Conservation (phyloP, 2,329 filamentous ascomycete genomes). For the Aureobasidium subglaciale region DNA sequence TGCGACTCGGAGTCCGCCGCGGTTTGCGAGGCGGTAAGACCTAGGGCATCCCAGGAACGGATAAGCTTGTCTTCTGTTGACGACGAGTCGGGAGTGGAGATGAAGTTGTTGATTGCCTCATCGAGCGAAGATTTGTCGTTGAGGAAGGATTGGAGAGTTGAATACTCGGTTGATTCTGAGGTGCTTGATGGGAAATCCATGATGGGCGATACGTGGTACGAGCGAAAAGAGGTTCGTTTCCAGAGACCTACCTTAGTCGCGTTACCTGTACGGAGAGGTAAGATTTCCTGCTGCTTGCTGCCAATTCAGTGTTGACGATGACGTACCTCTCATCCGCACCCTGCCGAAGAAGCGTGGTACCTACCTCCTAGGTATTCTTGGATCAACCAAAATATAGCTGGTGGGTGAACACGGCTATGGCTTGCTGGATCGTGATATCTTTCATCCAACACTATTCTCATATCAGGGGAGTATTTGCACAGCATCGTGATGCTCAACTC, state of each 20-base stretch:
- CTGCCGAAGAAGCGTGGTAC: not conserved
- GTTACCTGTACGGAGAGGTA: not conserved
- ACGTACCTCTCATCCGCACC: not conserved
- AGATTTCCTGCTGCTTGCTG: not conserved
- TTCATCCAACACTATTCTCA: too few relatives aligned
- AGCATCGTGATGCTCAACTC: too few relatives aligned
- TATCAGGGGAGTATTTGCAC: too few relatives aligned
- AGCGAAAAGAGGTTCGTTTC: not conserved
- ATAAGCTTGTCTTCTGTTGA: slow-evolving; percentile 10
- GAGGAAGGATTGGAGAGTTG: slow-evolving; percentile 1
- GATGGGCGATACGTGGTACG: not conserved
- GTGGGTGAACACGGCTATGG: too few relatives aligned
- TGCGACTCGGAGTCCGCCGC: not conserved
- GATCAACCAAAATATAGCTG: too few relatives aligned
- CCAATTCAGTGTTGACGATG: not conserved
- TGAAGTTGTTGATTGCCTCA: not conserved
- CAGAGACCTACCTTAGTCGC: not conserved
- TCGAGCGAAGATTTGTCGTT: not conserved
- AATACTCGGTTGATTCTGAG: not conserved
- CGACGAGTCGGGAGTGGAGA: not conserved
- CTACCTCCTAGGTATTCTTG: too few relatives aligned
- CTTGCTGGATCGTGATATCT: too few relatives aligned
- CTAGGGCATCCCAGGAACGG: slow-evolving; percentile 6
- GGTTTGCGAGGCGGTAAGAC: not conserved
- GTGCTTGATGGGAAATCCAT: slow-evolving; percentile 7